These are phyloP conservation scores for Beauveria caledonica DNA, from an alignment of 2,329 filamentous ascomycete species.

Conservation along the genomic window DNA sequence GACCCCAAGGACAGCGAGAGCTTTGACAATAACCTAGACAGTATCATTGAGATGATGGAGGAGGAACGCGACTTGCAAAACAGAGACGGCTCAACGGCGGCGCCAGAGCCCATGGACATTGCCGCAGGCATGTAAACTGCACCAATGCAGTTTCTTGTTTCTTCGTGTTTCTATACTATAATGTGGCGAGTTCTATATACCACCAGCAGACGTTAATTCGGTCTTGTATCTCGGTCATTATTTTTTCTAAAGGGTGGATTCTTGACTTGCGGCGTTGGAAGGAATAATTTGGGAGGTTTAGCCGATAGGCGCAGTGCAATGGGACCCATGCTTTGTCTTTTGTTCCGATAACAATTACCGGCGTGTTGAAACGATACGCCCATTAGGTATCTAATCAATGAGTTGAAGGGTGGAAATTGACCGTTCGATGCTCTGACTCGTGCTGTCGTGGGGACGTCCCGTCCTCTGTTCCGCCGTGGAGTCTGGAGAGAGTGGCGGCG, in stretches of 20 bases:
- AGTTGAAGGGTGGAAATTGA: not conserved
- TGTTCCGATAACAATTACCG: not conserved
- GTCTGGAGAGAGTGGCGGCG: not conserved
- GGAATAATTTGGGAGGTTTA: not conserved
- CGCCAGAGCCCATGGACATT: slow-evolving; percentile 21
- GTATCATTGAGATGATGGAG: slow-evolving; percentile 55
- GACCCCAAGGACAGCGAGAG: slow-evolving; percentile 59
- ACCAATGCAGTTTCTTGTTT: not conserved
- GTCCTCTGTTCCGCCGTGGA: no score
- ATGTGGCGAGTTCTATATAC: not conserved
- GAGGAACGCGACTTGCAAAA: slow-evolving; percentile 45
- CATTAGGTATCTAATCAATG: not conserved
- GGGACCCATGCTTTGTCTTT: not conserved
- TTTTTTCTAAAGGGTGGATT: not conserved
- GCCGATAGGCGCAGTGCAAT: not conserved
- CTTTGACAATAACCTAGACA: slow-evolving; percentile 56
- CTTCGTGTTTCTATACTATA: not conserved
- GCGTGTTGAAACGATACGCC: not conserved
- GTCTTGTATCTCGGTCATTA: not conserved
- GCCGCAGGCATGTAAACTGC: slow-evolving; percentile 3
- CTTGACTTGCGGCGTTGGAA: not conserved
- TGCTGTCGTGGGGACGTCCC: not conserved
- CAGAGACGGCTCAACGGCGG: slow-evolving; percentile 23
- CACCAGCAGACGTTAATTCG: slow-evolving; percentile 6
- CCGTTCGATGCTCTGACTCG: not conserved